Percentiles rank a stretch among this genome's conserved stretches.
These are phyloP conservation scores for Citrullus amarus DNA, from an alignment of 306 rosid species.

Conservation along the genomic window DNA sequence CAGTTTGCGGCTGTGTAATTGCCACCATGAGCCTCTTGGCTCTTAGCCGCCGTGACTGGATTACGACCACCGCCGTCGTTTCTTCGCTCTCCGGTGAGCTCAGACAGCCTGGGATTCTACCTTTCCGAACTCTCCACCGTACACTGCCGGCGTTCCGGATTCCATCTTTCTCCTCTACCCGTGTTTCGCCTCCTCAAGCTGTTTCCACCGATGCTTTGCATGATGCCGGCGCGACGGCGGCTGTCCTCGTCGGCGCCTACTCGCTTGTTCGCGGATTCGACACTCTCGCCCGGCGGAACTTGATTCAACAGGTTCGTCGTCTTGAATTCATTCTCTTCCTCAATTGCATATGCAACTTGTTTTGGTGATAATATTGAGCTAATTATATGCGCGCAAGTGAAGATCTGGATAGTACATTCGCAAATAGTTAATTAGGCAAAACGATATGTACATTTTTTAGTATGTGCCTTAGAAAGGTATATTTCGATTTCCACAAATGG, in stretches of 20 bases:
- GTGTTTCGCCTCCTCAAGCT: conserved; percentile 1
- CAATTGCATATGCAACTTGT: background rate
- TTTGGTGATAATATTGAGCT: background rate
- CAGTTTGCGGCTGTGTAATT: background rate
- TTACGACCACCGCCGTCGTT: background rate
- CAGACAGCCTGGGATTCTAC: background rate
- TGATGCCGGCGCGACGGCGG: conserved; percentile 51
- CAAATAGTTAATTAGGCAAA: background rate
- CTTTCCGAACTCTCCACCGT: conserved; percentile 18
- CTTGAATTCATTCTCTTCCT: background rate
- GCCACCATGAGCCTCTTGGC: background rate
- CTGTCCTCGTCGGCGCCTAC: conserved; percentile 54
- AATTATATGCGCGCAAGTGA: background rate
- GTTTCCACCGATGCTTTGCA: conserved; percentile 23
- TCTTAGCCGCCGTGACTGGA: background rate
- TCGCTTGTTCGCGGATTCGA: conserved; percentile 54
- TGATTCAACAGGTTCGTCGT: conserved; percentile 54
- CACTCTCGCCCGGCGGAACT: conserved; percentile 33
- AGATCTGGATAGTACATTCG: background rate
- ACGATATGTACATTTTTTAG: background rate
- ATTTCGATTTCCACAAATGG: conserved; percentile 1
- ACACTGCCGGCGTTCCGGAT: conserved; percentile 13
- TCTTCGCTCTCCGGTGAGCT: background rate
- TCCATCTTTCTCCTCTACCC: conserved; percentile 1
- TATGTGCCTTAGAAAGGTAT: background rate